Base-by-base conservation (phyloP, 192 early-diverging fungal species). In the Coemansia sp. region DNA sequence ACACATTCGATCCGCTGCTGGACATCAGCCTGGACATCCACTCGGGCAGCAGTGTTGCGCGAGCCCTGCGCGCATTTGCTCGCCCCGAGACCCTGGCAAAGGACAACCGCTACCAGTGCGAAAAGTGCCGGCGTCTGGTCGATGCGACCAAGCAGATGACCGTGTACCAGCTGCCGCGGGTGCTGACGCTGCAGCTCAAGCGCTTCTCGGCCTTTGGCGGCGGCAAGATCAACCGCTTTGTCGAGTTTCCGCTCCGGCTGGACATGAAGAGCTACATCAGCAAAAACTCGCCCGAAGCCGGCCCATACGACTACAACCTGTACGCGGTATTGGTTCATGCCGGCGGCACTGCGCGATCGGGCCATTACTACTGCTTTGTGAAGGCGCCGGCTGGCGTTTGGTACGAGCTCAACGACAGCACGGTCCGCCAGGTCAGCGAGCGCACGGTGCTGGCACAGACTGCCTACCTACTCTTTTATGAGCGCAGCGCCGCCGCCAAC, bases 391-490 rank as follows among this genome's bases (percentile, higher is more conserved):
- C 83, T 23, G 89, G 87, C 4, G 76, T 80, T 9, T 95, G 90
- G 90, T 89, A 85, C 47, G 75, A 82, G 30, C 88, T 90, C 82
- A 82, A 93, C 58, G 90, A 93, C 62, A 78, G 78, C 42, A 75
- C 77, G 69, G 91, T 94, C 5, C 62, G 71, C 14, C 81, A 82
- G 42, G 89, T 88, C 27, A 81, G 82, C 51, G 60, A 84, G 28
- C 64, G 74, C 14, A 84, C 82, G 5, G 92, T 93, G 2, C 70
- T 93, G 7, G 57, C 57, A 4, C 83, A 89, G 61, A 75, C 81
- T n/a, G 92, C 90, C 2, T 95, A 95, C 43, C 79, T 95, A 79
- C 70, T 95, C 15, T 95, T 95, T 60, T 95, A 92, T 58, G 75
- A 79, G 31, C 77, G 67, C 56, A 27, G 23, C 22, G 27, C 27